Conservation (phyloP, 495 filamentous ascomycete species). For the Clavariopsis aquatica region DNA sequence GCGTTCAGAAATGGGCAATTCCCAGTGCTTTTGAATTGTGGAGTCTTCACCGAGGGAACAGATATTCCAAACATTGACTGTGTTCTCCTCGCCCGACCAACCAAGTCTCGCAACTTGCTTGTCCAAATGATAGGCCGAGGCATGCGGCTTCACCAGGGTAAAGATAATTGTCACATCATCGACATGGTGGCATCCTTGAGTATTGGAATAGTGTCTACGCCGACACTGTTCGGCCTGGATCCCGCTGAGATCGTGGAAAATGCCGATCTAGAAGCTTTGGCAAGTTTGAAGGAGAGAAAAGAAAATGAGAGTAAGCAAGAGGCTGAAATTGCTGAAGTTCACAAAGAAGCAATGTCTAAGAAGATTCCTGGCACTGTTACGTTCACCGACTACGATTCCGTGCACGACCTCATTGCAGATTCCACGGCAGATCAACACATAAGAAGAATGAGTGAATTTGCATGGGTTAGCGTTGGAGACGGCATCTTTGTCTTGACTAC, state of each 20-base stretch:
- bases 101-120: constrained; percentile 83
- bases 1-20: constrained; percentile 75
- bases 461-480: constrained; percentile 76
- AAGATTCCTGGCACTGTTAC: constrained; percentile 49
- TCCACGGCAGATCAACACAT: constrained; percentile 75
- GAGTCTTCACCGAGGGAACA: constrained; percentile 94
- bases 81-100: constrained; percentile 83
- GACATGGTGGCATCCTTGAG: constrained; percentile 88
- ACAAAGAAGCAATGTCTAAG: constrained; percentile 5
- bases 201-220: constrained; percentile 81
- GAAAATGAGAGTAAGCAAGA: constrained; percentile 45
- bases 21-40: constrained; percentile 90
- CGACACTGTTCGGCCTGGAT: constrained; percentile 91
- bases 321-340: constrained; percentile 26
- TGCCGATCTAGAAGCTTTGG: constrained; percentile 59
- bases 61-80: constrained; percentile 98
- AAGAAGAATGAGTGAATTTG: constrained; percentile 65
- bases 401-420: constrained; percentile 86
- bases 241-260: constrained; percentile 75
- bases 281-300: constrained; percentile 51
- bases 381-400: constrained; percentile 86
- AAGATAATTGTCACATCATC: constrained; percentile 89
- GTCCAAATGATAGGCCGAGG: constrained; percentile 98
- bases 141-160: constrained; percentile 76
- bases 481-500: constrained; percentile 66